Conservation (phyloP, 352 stramenopile genomes). For the Globisporangium canariense region DNA sequence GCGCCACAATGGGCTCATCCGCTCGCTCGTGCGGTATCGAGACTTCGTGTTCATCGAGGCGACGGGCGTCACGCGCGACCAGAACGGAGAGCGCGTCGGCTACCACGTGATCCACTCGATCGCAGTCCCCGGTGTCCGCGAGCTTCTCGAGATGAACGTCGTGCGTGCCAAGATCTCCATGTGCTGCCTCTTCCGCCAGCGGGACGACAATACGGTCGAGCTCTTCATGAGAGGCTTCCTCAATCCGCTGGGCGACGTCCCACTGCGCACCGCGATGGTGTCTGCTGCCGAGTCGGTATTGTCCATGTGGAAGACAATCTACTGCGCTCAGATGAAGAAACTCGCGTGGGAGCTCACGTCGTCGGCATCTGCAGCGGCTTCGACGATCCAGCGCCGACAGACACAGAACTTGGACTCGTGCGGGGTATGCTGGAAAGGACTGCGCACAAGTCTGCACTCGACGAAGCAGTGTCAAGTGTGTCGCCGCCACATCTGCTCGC, state of each 20-base stretch:
- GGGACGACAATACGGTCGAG: not conserved
- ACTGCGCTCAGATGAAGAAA: constrained; percentile 69
- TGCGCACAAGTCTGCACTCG: constrained; percentile 3
- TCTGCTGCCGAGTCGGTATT: constrained; percentile 5
- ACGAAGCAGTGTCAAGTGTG: constrained; percentile 5
- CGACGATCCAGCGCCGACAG: not conserved
- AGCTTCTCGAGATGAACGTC: constrained; percentile 12
- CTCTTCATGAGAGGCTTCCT: constrained; percentile 8
- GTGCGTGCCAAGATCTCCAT: constrained; percentile 15
- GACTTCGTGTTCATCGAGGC: constrained; percentile 57
- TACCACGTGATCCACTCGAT: constrained; percentile 52
- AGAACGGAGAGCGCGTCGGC: constrained; percentile 38
- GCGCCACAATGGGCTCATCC: constrained; percentile 19
- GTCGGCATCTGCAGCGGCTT: not conserved
- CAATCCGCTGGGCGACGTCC: constrained; percentile 10
- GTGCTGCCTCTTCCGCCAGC: constrained; percentile 13
- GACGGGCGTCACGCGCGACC: constrained; percentile 31
- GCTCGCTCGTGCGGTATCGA: constrained; percentile 44
- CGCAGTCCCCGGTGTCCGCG: constrained; percentile 3
- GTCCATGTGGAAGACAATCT: constrained; percentile 3
- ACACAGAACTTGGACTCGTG: not conserved
- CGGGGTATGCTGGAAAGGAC: constrained; percentile 1
- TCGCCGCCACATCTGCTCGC: constrained; percentile 4
- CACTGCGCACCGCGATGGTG: constrained; percentile 12
- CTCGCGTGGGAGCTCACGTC: constrained; percentile 36